Conservation (phyloP, 352 stramenopile genomes). For the Blastocystis sp. region DNA sequence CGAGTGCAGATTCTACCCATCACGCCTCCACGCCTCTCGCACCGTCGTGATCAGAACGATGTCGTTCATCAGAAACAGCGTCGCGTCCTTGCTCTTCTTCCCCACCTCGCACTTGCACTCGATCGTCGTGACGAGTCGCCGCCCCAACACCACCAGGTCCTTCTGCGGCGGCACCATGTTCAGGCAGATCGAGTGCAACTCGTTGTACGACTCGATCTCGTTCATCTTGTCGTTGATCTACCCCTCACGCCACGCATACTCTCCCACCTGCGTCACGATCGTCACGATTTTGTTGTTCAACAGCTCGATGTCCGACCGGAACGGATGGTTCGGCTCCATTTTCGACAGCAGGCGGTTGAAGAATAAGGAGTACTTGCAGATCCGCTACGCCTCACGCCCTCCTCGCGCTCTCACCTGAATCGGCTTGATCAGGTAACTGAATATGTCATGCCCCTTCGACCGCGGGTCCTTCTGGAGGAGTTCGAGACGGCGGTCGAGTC, state of each 20-base stretch:
- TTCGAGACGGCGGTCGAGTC: slow-evolving; percentile 7
- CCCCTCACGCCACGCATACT: not conserved
- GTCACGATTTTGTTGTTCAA: slow-evolving; percentile 22
- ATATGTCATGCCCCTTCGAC: slow-evolving; percentile 38
- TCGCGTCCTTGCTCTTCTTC: slow-evolving; percentile 22
- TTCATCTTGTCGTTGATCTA: slow-evolving; percentile 63
- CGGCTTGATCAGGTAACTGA: slow-evolving; percentile 68
- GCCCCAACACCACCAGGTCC: slow-evolving; percentile 9
- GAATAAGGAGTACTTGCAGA: slow-evolving; percentile 68
- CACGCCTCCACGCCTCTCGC: not conserved
- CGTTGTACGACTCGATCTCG: slow-evolving; percentile 11
- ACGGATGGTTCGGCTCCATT: slow-evolving; percentile 64
- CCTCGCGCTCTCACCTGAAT: slow-evolving; percentile 4
- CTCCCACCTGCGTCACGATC: slow-evolving; percentile 9
- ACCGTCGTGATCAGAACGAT: slow-evolving; percentile 14
- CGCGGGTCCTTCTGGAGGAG: slow-evolving; percentile 29
- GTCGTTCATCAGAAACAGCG: slow-evolving; percentile 29
- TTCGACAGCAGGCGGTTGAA: slow-evolving; percentile 46
- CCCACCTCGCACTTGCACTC: slow-evolving; percentile 9
- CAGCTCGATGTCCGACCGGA: slow-evolving; percentile 16
- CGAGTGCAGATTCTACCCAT: slow-evolving; percentile 1
- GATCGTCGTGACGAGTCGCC: not conserved
- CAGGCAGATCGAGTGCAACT: not conserved
- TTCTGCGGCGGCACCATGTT: slow-evolving; percentile 38
- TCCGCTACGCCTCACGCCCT: not conserved